Evolutionary conservation across 441 rosid genomes (phyloP).

Genomic region (Euphorbia schlechtendalii): DNA sequence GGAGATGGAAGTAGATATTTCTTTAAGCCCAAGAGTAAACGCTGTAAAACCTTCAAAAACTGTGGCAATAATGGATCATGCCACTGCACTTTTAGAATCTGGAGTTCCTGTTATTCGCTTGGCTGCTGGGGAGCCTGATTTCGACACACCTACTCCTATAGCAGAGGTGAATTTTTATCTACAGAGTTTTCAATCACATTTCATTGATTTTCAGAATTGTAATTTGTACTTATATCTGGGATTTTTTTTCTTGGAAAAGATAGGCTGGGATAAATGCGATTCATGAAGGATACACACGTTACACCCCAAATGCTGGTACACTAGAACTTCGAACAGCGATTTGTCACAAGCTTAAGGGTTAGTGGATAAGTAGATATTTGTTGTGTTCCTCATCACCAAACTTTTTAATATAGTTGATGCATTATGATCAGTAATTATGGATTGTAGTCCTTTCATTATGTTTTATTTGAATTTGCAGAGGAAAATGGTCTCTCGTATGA

Average conservation of each 20-base stretch:
- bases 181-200: neutral
- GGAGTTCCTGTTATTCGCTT: slow-evolving; percentile 82
- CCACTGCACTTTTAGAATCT: slow-evolving; percentile 77
- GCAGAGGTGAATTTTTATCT: slow-evolving; percentile 48
- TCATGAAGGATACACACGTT: slow-evolving; percentile 83
- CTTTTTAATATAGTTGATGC: neutral
- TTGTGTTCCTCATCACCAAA: neutral
- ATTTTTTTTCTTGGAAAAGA: slow-evolving; percentile 2
- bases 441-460: too few species aligned
- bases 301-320: slow-evolving; percentile 84
- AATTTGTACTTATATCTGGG: neutral
- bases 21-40: slow-evolving; percentile 80
- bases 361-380: slow-evolving; percentile 5
- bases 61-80: slow-evolving; percentile 84
- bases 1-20: slow-evolving; percentile 51
- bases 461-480: slow-evolving; percentile 34
- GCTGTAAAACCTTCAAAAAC: slow-evolving; percentile 89
- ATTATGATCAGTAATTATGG: neutral
- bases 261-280: slow-evolving; percentile 96
- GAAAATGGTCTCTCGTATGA: slow-evolving; percentile 79
- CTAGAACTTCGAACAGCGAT: slow-evolving; percentile 73
- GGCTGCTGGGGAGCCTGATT: slow-evolving; percentile 99
- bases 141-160: slow-evolving; percentile 71
- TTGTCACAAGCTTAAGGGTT: slow-evolving; percentile 75
- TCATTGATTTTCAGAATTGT: neutral